Base-by-base conservation (phyloP, 164 flowering plant species). In the Aristolochia californica region DNA sequence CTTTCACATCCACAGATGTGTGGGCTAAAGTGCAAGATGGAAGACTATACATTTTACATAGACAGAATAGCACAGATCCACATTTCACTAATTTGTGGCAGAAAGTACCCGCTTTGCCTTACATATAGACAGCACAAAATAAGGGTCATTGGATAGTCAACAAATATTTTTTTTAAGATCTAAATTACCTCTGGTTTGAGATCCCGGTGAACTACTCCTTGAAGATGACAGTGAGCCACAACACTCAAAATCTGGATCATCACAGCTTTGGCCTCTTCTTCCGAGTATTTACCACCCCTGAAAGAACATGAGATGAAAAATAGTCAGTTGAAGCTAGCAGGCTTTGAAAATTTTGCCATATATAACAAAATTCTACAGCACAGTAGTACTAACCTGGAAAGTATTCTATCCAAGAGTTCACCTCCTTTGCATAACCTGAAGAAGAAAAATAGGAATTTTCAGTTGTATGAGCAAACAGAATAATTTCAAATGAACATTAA, bases 141-240 rank as follows among this genome's bases (percentile, higher is more conserved):
- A 7, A 34, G 10, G 40, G 1, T 8, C 7, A 34, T 12, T 34
- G 40, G 40, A 34, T 34, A 5, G 11, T 2, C 40, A 5, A 34
- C 4, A 34, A 34, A 34, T 34, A 34, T 2, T 3, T 34, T 8
- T 34, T 34, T 34, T 2, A 34, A 34, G 10, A 5, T 1, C 10
- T 7, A 34, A 17, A 62, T 59, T 79, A 91, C 98, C 97, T 91
- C 98, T 40, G 98, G 98, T 66, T 91, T 88, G 56, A 91, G 84
- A 56, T 91, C 98, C 59, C 98, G 93, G 59, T 91, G 98, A 72
- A 91, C 98, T 11, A 93, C 95, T 38, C 95, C 98, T 75, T 88
- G 97, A 47, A 88, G 87, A 77, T 93, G 98, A 71, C 86, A 88
- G 63, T 64, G 85, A 34, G 95, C 75, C 30, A 70, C 81, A 34